Evolutionary conservation across 2,329 filamentous ascomycete genomes (phyloP).

Genomic region (Curvularia eragrostidis): DNA sequence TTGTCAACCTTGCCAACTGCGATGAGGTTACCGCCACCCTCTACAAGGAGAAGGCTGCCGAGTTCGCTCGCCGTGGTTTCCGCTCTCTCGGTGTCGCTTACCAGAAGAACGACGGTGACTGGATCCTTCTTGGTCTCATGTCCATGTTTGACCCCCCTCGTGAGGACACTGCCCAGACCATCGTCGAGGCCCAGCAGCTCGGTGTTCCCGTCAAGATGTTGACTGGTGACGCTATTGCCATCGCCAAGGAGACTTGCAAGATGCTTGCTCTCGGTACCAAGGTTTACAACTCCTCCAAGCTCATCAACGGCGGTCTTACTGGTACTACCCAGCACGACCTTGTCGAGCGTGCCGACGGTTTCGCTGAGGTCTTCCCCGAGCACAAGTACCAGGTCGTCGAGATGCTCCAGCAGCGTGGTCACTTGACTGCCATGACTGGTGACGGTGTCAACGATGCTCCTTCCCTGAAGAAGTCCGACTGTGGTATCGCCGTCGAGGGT

Average conservation of each 20-base stretch:
- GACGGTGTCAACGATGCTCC: slow-evolving; percentile 78
- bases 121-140: slow-evolving; percentile 77
- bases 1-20: slow-evolving; percentile 72
- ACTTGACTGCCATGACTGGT: slow-evolving; percentile 77
- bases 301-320: slow-evolving; percentile 76
- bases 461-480: slow-evolving; percentile 76
- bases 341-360: slow-evolving; percentile 75
- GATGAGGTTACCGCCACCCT: slow-evolving; percentile 68
- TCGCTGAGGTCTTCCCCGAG: slow-evolving; percentile 76
- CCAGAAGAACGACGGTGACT: slow-evolving; percentile 76
- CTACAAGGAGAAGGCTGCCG: slow-evolving; percentile 75
- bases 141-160: slow-evolving; percentile 82
- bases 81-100: slow-evolving; percentile 79
- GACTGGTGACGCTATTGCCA: slow-evolving; percentile 80
- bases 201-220: slow-evolving; percentile 83
- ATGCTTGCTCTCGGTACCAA: slow-evolving; percentile 80
- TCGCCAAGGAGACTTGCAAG: slow-evolving; percentile 82
- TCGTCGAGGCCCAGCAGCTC: slow-evolving; percentile 76
- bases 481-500: slow-evolving; percentile 76
- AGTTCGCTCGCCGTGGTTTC: slow-evolving; percentile 81
- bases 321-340: slow-evolving; percentile 78
- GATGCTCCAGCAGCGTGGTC: slow-evolving; percentile 76
- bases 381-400: slow-evolving; percentile 80
- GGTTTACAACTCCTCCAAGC: slow-evolving; percentile 80
- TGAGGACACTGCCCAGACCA: slow-evolving; percentile 80